phyloP scores from a whole-genome alignment of 2,329 filamentous ascomycete species.

The Bertia moriformis region DNA sequence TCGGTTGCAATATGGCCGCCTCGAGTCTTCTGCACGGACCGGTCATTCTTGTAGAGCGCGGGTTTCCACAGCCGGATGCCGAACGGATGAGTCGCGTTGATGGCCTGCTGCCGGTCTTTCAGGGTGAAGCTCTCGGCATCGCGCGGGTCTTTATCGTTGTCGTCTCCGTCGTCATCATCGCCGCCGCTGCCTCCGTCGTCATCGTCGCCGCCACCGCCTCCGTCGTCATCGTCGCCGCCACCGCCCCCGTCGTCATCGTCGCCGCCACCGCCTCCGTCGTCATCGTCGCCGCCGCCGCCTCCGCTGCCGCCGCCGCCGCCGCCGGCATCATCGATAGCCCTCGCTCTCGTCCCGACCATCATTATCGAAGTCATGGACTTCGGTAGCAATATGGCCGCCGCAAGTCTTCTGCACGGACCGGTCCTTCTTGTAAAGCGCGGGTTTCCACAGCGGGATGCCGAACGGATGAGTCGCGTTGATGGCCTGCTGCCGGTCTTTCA shows the following conservation, averaged over 20 bases:
- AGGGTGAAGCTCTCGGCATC: slow-evolving; percentile 64
- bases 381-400: slow-evolving; percentile 66
- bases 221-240: slow-evolving; percentile 9
- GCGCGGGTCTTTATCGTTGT: slow-evolving; percentile 43
- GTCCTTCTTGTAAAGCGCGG: slow-evolving; percentile 62
- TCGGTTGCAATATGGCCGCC: slow-evolving; percentile 70
- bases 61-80: slow-evolving; percentile 71
- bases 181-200: slow-evolving; percentile 16
- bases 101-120: slow-evolving; percentile 60
- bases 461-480: slow-evolving; percentile 70
- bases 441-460: slow-evolving; percentile 68
- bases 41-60: slow-evolving; percentile 60
- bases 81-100: slow-evolving; percentile 67
- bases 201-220: slow-evolving; percentile 11
- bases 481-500: slow-evolving; percentile 60
- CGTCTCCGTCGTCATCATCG: slow-evolving; percentile 25
- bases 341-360: no score
- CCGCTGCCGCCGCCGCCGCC: no score
- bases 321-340: no score
- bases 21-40: slow-evolving; percentile 59
- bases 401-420: slow-evolving; percentile 60
- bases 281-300: no score
- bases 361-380: no score
- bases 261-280: slow-evolving; percentile 16
- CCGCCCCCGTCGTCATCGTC: slow-evolving; percentile 12